Base-by-base conservation (phyloP, 1,284 basidiomycete species). In the Apiotrichum laibachii region DNA sequence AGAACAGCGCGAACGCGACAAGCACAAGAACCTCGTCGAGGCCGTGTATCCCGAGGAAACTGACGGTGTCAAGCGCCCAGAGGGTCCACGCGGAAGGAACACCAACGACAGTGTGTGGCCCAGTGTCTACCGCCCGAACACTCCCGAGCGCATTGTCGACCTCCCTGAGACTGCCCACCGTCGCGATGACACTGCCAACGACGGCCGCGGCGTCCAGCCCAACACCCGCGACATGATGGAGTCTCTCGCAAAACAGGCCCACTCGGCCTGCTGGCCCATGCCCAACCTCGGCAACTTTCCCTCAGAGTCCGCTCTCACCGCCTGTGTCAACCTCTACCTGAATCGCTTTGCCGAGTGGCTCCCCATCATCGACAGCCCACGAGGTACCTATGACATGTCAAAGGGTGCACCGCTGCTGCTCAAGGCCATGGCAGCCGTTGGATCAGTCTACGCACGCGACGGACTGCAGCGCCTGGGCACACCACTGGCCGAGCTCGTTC, bases 221-320 rank as follows among this genome's bases (percentile, higher is more conserved):
- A 2, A 6, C 2, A 50, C 49, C 8, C 49, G 60, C 10, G 8
- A 47, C 11, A 60, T 53, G 45, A 67, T 69, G 63, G 43, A 62
- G n/a, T 56, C 59, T 8, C 53, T 66, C 26, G 56, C 60, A 15
- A 49, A 35, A 19, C 63, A 62, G 19, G 62, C 63, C 1, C 67
- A 68, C 50, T 54, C 51, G 9, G 58, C 56, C 4, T 40, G 59
- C 18, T 67, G 66, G 66, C 50, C 62, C 11, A 33, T 46, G 10
- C 52, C 61, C 5, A 63, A 68, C 45, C 51, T 60, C 18, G 49
- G 50, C 53, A 61, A 64, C 46, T 66, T 67, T n/a, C 67, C 67
- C 1, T 66, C 64, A 2, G 51, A 51, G 22, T 48, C 59, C 7
- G 60, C 61, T 0, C 53, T 69, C 13, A 57, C 62, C 1, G 50